Evolutionary conservation across 2,329 filamentous ascomycete genomes (phyloP), one percentile per base, ranked within the genome.

Genomic region (Thelonectria blattea): DNA sequence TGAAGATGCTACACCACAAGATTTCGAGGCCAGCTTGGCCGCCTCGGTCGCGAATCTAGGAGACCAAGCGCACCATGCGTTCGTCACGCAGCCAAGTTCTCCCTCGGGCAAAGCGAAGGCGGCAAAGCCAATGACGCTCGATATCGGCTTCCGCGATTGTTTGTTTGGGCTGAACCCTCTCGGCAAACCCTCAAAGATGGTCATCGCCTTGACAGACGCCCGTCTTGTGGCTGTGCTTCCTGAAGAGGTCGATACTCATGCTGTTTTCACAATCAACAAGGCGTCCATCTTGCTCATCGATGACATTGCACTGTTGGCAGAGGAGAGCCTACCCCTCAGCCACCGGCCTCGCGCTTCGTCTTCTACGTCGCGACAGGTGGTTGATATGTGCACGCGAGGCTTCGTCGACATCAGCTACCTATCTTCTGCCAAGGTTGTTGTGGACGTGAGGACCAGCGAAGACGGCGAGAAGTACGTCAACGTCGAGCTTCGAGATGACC

Each of bases 341-440:
- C 56, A 68, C 12, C 65, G 68, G 17, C 68, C 66, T n/a, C 71
- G 74, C 14, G 67, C 73, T 0, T 73, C 75, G 3, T 73, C 76
- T 6, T 76, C 78, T 11, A 67, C 64, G 11, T 82, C 81, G 3
- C 76, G 79, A 5, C 85, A 88, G 67, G 80, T 87, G n/a, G 73
- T 79, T 3, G 81, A 84, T 41, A 75, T 89, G 56, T 85, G 87
- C 55, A 79, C 84, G 7, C 81, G 84, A 67, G 95, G 95, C 0
- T 99, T 88, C 71, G 92, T 97, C 7, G 89, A 92, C 45, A 87
- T 99, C 34, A 93, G 91, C 68, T 92, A 91, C 50, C 91, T 97
- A 46, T 96, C 93, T 17, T 89, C 93, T 3, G 93, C 93, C 0
- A 90, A 88, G 62, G 85, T 88, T 1, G 79, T 80, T 2, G 81